Base-by-base conservation (phyloP, 169 alveolate species). In the Eimeria acervulina region DNA sequence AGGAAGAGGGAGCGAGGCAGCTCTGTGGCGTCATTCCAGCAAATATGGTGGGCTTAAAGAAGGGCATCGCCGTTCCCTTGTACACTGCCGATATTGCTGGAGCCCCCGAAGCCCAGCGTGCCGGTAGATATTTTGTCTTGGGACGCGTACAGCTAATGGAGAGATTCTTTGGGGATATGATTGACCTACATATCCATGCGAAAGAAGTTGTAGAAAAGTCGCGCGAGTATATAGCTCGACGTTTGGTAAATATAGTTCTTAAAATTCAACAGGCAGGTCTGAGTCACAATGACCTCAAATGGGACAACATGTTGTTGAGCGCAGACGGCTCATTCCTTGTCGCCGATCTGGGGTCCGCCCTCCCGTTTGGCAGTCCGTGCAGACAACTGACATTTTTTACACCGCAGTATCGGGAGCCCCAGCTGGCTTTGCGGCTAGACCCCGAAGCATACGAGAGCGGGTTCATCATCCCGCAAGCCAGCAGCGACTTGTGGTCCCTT, bases 401-500 rank as follows among this genome's bases (percentile, higher is more conserved):
- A 2, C 76, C 74, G 33, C 55, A 51, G 13, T 83, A 83, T 33
- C 42, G 51, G 47, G 91, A 83, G 68, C 91, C 91, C 2, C 76
- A 28, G 88, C 88, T 42, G n/a, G 88, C 42, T 23, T 26, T 42
- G 88, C 42, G 12, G 36, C 21, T n/a, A 7, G 40, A 28, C 15
- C 17, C 51, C 0, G 88, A 15, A 76, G 87, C 15, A 15, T 42
- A 47, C 59, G 63, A 28, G 17, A 7, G 44, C 36, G 88, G 59
- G 42, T 47, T 28, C 36, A 59, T 0, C 7, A 33, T 83, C 51
- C 72, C 91, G 7, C 55, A 83, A n/a, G 76, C 76, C 7, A 51
- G 51, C 76, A 83, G 74, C 55, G 91, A 83, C 91, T 28, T 83
- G 91, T 83, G 91, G 68, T 51, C 91, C 23, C 72, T 83, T 21